These are phyloP conservation scores for Naganishia liquefaciens DNA, from an alignment of 1,284 basidiomycete genomes.

Conservation along the genomic window DNA sequence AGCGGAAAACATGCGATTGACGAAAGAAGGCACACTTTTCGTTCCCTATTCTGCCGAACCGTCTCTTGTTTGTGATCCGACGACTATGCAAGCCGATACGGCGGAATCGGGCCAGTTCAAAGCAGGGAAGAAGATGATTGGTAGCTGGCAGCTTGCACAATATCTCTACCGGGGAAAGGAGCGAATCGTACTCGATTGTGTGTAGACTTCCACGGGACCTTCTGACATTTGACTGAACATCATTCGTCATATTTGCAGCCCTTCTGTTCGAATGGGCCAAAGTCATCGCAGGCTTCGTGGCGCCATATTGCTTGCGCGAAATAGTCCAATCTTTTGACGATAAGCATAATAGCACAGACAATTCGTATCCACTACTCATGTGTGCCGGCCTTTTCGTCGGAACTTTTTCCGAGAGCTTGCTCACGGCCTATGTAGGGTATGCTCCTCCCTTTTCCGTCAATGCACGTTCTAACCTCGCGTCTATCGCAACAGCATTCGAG, in stretches of 20 bases:
- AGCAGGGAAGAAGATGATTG: slow-evolving; percentile 25
- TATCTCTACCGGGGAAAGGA: slow-evolving; percentile 43
- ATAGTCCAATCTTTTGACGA: slow-evolving; percentile 45
- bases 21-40: slow-evolving; percentile 20
- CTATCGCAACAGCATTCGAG: slow-evolving; percentile 40
- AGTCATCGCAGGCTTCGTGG: slow-evolving; percentile 42
- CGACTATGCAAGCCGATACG: not conserved
- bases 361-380: slow-evolving; percentile 49
- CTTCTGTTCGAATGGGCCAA: slow-evolving; percentile 42
- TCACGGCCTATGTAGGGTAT: not conserved
- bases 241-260: slow-evolving; percentile 34
- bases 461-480: slow-evolving; percentile 30
- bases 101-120: slow-evolving; percentile 1
- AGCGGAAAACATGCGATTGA: slow-evolving; percentile 39
- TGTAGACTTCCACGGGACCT: slow-evolving; percentile 15
- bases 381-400: slow-evolving; percentile 49
- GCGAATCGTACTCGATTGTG: slow-evolving; percentile 41
- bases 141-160: slow-evolving; percentile 43
- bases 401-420: slow-evolving; percentile 41
- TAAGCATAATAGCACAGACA: slow-evolving; percentile 35
- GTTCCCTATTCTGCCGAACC: slow-evolving; percentile 23
- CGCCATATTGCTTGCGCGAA: slow-evolving; percentile 45
- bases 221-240: not conserved
- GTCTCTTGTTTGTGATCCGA: not conserved
- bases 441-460: not conserved